phyloP scores from a whole-genome alignment of 768 basidiomycete genomes.

The Phanerochaete carnosa region DNA sequence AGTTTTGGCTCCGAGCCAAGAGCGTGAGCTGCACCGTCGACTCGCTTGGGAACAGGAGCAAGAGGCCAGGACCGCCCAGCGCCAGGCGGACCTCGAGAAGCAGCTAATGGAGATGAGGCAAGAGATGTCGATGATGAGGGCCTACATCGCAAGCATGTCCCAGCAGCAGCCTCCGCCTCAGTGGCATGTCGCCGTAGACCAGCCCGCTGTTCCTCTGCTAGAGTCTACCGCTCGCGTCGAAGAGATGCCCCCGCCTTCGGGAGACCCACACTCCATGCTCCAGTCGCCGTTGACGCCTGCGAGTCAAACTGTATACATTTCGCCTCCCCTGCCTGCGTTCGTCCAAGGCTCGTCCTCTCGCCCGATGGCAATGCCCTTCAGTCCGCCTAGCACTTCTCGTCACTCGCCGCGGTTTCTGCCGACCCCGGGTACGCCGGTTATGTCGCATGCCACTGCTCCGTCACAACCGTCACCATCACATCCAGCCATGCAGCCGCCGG shows the following conservation, averaged over 20 bases:
- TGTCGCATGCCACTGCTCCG: neutral
- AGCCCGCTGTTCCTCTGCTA: neutral
- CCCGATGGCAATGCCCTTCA: neutral
- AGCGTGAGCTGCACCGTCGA: slow-evolving; percentile 56
- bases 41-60: slow-evolving; percentile 69
- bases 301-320: slow-evolving; percentile 16
- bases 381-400: neutral
- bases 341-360: slow-evolving; percentile 36
- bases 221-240: slow-evolving; percentile 19
- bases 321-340: slow-evolving; percentile 28
- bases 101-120: slow-evolving; percentile 52
- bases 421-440: neutral
- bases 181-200: neutral
- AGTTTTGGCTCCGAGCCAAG: slow-evolving; percentile 52
- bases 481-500: neutral
- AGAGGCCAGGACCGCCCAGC: slow-evolving; percentile 52
- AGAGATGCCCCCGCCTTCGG: neutral
- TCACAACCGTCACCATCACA: slow-evolving; percentile 16
- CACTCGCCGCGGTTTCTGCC: neutral
- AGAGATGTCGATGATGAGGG: slow-evolving; percentile 46
- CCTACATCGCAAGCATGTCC: slow-evolving; percentile 11
- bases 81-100: slow-evolving; percentile 58
- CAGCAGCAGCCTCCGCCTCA: neutral
- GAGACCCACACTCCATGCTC: neutral
- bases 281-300: slow-evolving; percentile 33